phyloP scores from a whole-genome alignment of 2,329 filamentous ascomycete genomes.

The Ophiostoma australiae region DNA sequence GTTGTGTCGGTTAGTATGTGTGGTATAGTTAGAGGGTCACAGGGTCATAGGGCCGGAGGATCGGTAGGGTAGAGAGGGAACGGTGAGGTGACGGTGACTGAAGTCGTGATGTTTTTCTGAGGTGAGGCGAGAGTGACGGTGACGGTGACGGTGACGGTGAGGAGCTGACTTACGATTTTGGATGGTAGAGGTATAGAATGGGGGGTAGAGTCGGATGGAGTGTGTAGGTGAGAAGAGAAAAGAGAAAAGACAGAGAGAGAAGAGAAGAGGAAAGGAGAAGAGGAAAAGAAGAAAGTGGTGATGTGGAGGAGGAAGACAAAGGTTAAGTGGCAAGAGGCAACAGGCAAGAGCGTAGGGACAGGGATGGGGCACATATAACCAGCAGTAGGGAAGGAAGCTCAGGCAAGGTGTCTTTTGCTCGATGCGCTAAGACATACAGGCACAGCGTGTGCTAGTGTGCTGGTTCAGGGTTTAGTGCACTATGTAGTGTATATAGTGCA shows the following conservation, averaged over 20 bases:
- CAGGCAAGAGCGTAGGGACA: constrained; percentile 13
- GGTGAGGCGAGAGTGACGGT: background rate
- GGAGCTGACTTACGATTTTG: background rate
- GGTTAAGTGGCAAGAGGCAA: background rate
- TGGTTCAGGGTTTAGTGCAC: background rate
- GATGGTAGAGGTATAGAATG: background rate
- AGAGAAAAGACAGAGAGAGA: constrained; percentile 8
- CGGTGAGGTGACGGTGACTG: background rate
- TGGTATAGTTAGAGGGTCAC: background rate
- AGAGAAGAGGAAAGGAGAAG: background rate
- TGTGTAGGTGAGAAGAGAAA: background rate
- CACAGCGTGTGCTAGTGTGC: background rate
- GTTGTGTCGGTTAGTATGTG: background rate
- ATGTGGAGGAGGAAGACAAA: background rate
- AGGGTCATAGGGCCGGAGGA: no score
- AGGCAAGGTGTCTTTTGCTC: constrained; percentile 24
- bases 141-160: background rate
- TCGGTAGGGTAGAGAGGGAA: background rate
- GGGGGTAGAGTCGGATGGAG: background rate
- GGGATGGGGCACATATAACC: constrained; percentile 15
- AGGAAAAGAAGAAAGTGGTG: constrained; percentile 11
- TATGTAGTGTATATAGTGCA: background rate
- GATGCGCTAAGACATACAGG: background rate
- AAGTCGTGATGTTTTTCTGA: background rate
- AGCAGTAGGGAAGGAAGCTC: constrained; percentile 4